Evolutionary conservation across 2,329 filamentous ascomycete genomes (phyloP), one percentile per base, ranked within the genome.

Genomic region (Fusarium irregulare): DNA sequence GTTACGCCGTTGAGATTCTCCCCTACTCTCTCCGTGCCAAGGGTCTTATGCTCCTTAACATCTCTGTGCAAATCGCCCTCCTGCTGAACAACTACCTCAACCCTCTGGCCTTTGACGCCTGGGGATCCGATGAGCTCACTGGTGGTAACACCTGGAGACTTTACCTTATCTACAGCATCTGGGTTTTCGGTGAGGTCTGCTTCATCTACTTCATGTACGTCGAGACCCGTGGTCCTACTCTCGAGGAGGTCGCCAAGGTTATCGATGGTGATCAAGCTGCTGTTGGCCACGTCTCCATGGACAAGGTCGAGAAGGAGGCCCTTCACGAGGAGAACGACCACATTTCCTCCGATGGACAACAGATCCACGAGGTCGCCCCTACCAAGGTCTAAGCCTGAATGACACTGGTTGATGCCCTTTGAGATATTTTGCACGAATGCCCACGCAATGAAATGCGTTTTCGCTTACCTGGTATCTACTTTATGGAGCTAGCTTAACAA

Each of bases 171-270:
- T 91, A 91, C 79, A 87, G 87, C 21, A 77, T 88, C 56, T 91
- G 88, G 88, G 86, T 90, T 73, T 80, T 85, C 21, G 77, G 85
- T 74, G 87, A 91, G 77, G 80, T 90, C 41, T 61, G 86, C 37
- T 89, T 91, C 70, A 88, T 91, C 37, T 90, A 85, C 79, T 88
- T 89, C 81, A 86, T 90, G 78, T 91, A 89, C 76, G 85, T 91
- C 53, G 91, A 93, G 81, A 93, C 91, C 20, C 88, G 88, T 73
- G 90, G 90, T 8, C 88, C 89, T 2, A 92, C 90, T 3, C 87
- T 93, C 1, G 91, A 92, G 76, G 75, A 78, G 58, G 69, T 76
- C 66, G 88, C 89, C 45, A 86, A 87, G 73, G 91, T 92, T 73
- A 92, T 93, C 73, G 90, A 92, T 72, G 91, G 89, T 40, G 86